Base-by-base conservation (phyloP, 2,329 filamentous ascomycete species). In the Aquanectria penicillioides region DNA sequence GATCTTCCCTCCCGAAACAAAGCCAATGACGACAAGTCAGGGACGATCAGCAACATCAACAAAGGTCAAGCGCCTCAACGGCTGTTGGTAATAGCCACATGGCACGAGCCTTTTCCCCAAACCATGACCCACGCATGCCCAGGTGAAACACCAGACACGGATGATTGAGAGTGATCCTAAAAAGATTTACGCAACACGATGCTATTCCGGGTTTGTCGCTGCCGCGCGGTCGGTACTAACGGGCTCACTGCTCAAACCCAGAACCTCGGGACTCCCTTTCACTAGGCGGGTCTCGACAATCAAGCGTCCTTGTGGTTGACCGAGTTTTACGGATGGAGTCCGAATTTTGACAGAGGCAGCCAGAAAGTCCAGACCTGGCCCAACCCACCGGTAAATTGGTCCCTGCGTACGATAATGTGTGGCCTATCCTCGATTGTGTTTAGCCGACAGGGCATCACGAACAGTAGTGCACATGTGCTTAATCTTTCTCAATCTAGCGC, bases 61-160 rank as follows among this genome's bases (percentile, higher is more conserved):
- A n/a, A n/a, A 29, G 34, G n/a, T 29, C 38, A 57, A 44, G 34
- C 53, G 17, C 26, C 46, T 22, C 54, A 57, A 51, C 47, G 38
- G 46, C 17, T 25, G 23, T 46, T 44, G 20, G 20, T 20, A 22
- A 57, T 22, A 34, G 47, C 47, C 47, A 47, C 48, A 36, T 47
- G 54, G 54, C 47, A 52, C 36, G n/a, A 40, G 13, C 34, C 17
- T 51, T 57, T 57, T 18, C 15, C 33, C 26, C 22, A 31, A 40
- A 37, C 29, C 23, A 20, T 43, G 26, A 26, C 17, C 18, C 9
- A 25, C 25, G 17, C 22, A 17, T 29, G 41, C 28, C 28, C 41
- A 46, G 33, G 28, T 28, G 26, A 46, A 33, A 12, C 26, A 37
- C 38, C 20, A 26, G 38, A 15, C 49, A 23, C 31, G 20, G 49